Base-by-base conservation (phyloP, 2,329 filamentous ascomycete genomes). In the Lasiodiplodia hormozganensis region DNA sequence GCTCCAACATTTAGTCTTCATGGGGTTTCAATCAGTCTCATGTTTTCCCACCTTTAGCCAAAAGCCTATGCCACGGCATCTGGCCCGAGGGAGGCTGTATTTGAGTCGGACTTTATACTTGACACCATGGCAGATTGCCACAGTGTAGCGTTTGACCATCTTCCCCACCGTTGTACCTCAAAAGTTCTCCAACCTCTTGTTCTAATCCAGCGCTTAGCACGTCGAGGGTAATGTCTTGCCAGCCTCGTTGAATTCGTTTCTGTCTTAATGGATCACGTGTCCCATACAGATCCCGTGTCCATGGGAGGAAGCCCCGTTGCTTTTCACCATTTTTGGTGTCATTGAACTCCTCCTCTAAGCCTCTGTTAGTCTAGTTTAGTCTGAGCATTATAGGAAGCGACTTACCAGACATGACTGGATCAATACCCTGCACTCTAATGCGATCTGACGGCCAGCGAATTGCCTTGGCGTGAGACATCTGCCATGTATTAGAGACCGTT, bases 341-440 rank as follows among this genome's bases (percentile, higher is more conserved):
- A 43, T 78, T 73, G 6, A 80, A 73, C 62, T 82, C 81, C 1
- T 65, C 67, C 6, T 65, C 71, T 14, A 75, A 75, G 25, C 5
- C 2, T 18, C 10, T 21, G 4, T 18, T 2, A 51, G 8, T 36
- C 7, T 4, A 10, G 28, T 43, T n/a, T 2, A 31, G 2, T 23
- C 18, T 25, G 18, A 10, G 25, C 25, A 11, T 18, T 25, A 21
- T 11, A n/a, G 5, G 14, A 36, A 12, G 10, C 12, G 23, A 67
- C 58, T 70, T 71, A 54, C 75, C 69, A 4, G 74, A 73, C 75
- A 84, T 81, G 12, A 80, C 75, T 2, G 83, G 83, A 72, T 85
- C 81, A 36, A 85, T 78, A 0, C 83, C 83, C 57, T 81, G 77
- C 2, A 84, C 79, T 23, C 78, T 74, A 1, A 85, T 76, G 1